phyloP scores from a whole-genome alignment of 805 yeast species.

The Kuraishia capsulata region DNA sequence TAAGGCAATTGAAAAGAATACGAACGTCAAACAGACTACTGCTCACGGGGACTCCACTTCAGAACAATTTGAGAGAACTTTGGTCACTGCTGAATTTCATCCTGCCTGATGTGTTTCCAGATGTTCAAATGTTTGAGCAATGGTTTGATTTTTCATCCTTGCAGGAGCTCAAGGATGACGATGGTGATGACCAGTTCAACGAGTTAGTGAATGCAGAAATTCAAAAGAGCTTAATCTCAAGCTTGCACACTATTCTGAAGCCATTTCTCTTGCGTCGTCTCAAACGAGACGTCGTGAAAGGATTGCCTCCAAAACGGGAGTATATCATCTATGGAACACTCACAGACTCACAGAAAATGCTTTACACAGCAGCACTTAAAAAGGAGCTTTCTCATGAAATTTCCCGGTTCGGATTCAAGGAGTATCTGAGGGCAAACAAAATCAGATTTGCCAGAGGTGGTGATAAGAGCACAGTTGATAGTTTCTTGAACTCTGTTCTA shows the following conservation, averaged over 20 bases:
- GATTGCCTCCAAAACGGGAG: conserved; percentile 84
- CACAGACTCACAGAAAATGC: conserved; percentile 50
- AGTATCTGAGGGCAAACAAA: conserved; percentile 36
- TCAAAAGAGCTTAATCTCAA: conserved; percentile 56
- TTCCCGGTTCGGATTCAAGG: conserved; percentile 37
- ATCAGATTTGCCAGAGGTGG: conserved; percentile 10
- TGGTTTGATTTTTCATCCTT: conserved; percentile 85
- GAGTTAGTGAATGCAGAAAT: conserved; percentile 47
- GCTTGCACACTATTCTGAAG: conserved; percentile 77
- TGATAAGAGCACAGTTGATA: not conserved
- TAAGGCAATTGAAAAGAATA: conserved; percentile 60
- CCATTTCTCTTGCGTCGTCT: conserved; percentile 83
- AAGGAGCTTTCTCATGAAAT: conserved; percentile 35
- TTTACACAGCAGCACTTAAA: conserved; percentile 46
- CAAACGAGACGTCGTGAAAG: conserved; percentile 60
- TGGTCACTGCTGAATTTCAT: conserved; percentile 91
- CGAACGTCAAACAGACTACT: conserved; percentile 64
- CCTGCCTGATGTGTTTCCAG: conserved; percentile 88
- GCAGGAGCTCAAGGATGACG: conserved; percentile 24
- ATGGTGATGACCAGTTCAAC: conserved; percentile 23
- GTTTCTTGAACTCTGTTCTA: conserved; percentile 3
- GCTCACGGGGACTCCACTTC: conserved; percentile 94
- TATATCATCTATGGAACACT: conserved; percentile 70
- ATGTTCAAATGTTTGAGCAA: conserved; percentile 78
- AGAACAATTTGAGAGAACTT: conserved; percentile 79